Percentiles rank a stretch among this genome's conserved stretches.
Conservation (phyloP, 306 rosid genomes). For the Glycine latifolia region DNA sequence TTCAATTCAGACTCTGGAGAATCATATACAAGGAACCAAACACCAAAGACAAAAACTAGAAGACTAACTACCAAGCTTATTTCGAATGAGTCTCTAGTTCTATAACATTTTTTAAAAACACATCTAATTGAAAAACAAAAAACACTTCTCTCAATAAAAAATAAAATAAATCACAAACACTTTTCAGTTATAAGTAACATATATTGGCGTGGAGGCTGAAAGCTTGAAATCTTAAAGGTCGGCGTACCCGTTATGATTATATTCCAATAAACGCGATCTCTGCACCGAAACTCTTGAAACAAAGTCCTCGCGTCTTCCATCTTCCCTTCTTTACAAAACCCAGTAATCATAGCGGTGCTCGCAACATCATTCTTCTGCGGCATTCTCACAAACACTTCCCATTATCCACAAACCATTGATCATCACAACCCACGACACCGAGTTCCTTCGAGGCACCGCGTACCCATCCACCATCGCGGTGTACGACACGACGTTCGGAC, state of each 20-base stretch:
- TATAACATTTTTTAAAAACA: no score
- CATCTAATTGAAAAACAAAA: no score
- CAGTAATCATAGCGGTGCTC: slow-evolving; percentile 60
- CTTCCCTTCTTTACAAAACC: slow-evolving; percentile 60
- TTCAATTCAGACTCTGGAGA: no score
- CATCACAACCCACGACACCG: slow-evolving; percentile 65
- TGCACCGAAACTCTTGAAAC: slow-evolving; percentile 53
- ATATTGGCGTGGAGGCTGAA: neutral
- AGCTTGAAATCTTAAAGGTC: neutral
- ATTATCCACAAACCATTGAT: slow-evolving; percentile 59
- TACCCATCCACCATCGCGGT: slow-evolving; percentile 64
- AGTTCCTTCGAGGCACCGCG: slow-evolving; percentile 51
- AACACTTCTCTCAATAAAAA: no score
- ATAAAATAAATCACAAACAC: no score
- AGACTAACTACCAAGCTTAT: no score
- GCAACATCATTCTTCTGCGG: slow-evolving; percentile 56
- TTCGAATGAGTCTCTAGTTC: no score
- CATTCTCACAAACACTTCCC: slow-evolving; percentile 59
- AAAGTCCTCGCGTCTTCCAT: slow-evolving; percentile 56
- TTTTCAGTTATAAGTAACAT: no score
- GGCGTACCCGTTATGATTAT: slow-evolving; percentile 61
- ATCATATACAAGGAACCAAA: no score
- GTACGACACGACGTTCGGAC: slow-evolving; percentile 61
- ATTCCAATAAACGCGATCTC: slow-evolving; percentile 64
- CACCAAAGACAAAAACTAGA: no score